Evolutionary conservation across 306 rosid genomes (phyloP), one percentile per base, ranked within the genome.

Genomic region (Ormosia emarginata): DNA sequence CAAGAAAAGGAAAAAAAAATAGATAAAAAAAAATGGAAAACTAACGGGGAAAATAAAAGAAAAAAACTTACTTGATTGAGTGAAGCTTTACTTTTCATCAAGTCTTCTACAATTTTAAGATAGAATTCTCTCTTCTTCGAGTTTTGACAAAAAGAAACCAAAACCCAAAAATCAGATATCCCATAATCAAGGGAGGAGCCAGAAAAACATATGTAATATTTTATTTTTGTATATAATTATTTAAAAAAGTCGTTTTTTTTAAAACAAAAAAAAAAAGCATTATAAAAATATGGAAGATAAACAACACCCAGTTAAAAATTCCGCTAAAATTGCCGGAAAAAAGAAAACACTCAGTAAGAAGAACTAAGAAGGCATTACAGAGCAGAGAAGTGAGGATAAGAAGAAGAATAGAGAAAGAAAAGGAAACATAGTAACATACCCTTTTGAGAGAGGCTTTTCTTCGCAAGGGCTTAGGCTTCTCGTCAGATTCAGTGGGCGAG

Each of bases 401-500:
- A 11, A n/a, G 11, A 12, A 40, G 37, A 12, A 12, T n/a, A 44
- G 40, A 41, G 24, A 7, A 4, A 49, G 44, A 71, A 50, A 30
- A 6, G 13, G 5, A 4, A 12, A 73, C 6, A 46, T 78, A 90
- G 10, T 18, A 15, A 15, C 7, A 8, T 82, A 92, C 97, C 92
- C 71, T 87, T 74, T 82, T 65, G 43, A 68, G 50, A 39, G 67
- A 33, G 7, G 52, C 12, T 74, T 76, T 90, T 33, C 49, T 79
- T 33, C 57, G 75, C 29, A 14, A 32, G 4, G 4, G 44, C 15
- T 82, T 75, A 9, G 78, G 74, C 61, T 71, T 89, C n/a, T 86
- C 88, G 1, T 92, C 93, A 32, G 92, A 88, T 86, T 88, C 91
- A 77, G 89, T 62, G 2, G 79, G 87, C 17, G 82, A 70, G 64